These are phyloP conservation scores for Rhodotorula babjevae DNA, from an alignment of 768 basidiomycete species.

Conservation along the genomic window DNA sequence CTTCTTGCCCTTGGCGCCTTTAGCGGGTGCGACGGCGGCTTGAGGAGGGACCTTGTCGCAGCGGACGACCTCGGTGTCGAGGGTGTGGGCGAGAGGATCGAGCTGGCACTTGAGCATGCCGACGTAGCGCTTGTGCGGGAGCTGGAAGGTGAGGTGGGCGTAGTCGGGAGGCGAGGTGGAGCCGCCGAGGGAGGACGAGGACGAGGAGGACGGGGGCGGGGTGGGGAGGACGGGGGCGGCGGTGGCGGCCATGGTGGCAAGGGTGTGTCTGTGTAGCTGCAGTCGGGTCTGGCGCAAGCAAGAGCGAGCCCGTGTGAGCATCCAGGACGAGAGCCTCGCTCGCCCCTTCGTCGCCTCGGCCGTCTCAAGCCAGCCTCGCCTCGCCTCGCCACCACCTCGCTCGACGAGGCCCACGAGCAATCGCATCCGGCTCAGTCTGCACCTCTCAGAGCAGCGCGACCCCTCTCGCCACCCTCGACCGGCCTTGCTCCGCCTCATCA, in stretches of 20 bases:
- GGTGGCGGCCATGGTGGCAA: conserved; percentile 7
- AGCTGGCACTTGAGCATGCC: conserved; percentile 72
- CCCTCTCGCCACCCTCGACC: too few relatives aligned
- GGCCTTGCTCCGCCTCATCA: too few relatives aligned
- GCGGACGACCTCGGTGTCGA: conserved; percentile 59
- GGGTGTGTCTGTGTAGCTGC: too few relatives aligned
- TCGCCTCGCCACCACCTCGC: too few relatives aligned
- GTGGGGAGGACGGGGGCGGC: not conserved
- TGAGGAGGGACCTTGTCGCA: conserved; percentile 53
- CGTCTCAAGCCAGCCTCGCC: too few relatives aligned
- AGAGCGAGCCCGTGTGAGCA: not conserved
- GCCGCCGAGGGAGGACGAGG: too few relatives aligned
- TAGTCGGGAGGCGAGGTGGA: conserved; percentile 16
- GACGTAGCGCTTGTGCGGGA: conserved; percentile 50
- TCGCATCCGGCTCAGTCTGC: too few relatives aligned
- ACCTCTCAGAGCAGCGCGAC: too few relatives aligned
- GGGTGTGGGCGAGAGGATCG: conserved; percentile 62
- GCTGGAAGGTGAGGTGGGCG: conserved; percentile 21
- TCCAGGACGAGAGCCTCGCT: not conserved
- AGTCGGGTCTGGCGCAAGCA: too few relatives aligned
- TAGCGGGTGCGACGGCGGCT: conserved; percentile 34
- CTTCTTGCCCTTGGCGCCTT: conserved; percentile 45
- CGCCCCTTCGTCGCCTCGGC: too few relatives aligned
- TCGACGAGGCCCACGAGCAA: too few relatives aligned
- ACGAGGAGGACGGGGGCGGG: not conserved